Conservation (phyloP, 768 basidiomycete genomes). For the Suillus tomentosus region DNA sequence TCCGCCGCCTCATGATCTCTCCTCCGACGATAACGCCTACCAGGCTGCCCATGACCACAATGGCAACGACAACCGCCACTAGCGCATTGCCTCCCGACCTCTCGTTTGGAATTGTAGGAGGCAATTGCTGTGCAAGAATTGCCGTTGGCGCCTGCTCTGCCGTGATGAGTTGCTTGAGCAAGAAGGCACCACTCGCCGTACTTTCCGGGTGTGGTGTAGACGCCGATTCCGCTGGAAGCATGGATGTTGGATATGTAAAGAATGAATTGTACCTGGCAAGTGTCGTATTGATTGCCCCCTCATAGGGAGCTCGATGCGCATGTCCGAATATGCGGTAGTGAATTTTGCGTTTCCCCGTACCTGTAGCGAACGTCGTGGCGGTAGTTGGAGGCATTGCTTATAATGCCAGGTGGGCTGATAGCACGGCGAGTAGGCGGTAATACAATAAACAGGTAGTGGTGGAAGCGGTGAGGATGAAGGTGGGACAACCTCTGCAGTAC, state of each 20-base stretch:
- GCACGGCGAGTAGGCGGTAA: background rate
- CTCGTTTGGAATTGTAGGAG: background rate
- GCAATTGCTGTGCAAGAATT: conserved; percentile 2
- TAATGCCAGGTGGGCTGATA: background rate
- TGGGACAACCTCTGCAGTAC: background rate
- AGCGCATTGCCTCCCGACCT: conserved; percentile 21
- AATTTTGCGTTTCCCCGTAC: background rate
- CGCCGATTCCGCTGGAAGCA: background rate
- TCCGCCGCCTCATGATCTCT: conserved; percentile 23
- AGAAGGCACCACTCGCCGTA: background rate
- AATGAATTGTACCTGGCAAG: background rate
- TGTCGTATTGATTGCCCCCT: background rate
- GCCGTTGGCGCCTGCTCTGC: background rate
- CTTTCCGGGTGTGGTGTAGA: background rate
- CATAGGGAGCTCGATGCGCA: background rate
- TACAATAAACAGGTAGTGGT: background rate
- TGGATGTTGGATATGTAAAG: background rate
- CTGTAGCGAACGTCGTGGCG: background rate
- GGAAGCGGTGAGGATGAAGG: background rate
- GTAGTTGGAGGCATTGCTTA: conserved; percentile 2
- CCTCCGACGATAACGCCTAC: conserved; percentile 31
- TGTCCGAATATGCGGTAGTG: conserved; percentile 8
- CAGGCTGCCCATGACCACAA: conserved; percentile 31
- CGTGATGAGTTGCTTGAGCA: background rate
- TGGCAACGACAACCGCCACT: conserved; percentile 23